These are phyloP conservation scores for Chloranthus sessilifolius DNA, from an alignment of 164 flowering plant genomes.

Conservation along the genomic window DNA sequence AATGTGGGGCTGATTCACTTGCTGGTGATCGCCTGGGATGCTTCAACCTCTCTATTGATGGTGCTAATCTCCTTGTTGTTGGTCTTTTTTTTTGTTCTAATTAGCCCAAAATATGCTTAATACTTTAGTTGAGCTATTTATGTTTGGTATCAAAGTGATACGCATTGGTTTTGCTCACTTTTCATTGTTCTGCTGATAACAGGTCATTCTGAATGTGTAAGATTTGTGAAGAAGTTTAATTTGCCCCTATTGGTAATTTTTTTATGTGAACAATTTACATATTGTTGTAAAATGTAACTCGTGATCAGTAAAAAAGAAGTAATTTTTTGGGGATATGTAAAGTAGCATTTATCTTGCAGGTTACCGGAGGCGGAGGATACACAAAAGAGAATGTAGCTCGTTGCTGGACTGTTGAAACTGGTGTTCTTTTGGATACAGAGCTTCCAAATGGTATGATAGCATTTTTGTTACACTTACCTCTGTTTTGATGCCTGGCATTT, in stretches of 20 bases:
- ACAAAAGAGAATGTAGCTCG: conserved; percentile 98
- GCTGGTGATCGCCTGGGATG: conserved; percentile 98
- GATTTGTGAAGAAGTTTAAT: conserved; percentile 87
- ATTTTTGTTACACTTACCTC: conserved; percentile 5
- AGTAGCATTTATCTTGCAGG: conserved; percentile 35
- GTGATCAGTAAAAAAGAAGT: not conserved
- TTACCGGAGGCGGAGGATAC: conserved; percentile 99
- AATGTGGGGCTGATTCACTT: conserved; percentile 99
- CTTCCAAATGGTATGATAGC: conserved; percentile 74
- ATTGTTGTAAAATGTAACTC: too few species aligned
- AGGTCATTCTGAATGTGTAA: conserved; percentile 98
- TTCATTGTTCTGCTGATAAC: conserved; percentile 12
- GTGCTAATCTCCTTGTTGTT: conserved; percentile 58
- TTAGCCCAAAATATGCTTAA: not conserved
- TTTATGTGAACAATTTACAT: conserved; percentile 3
- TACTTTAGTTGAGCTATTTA: not conserved
- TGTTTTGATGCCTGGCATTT: not conserved
- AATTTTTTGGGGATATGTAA: not conserved
- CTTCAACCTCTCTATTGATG: conserved; percentile 98
- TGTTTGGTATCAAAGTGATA: not conserved
- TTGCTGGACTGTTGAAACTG: conserved; percentile 98
- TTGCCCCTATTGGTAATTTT: conserved; percentile 80
- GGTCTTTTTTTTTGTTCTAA: conserved; percentile 1
- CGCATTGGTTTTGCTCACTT: not conserved
- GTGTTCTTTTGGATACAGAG: conserved; percentile 82